A percentile compares a stretch with the other conserved stretches of the same genome.
Evolutionary conservation across 345 rosid genomes (phyloP).

Genomic region (Eucalyptus pumila): DNA sequence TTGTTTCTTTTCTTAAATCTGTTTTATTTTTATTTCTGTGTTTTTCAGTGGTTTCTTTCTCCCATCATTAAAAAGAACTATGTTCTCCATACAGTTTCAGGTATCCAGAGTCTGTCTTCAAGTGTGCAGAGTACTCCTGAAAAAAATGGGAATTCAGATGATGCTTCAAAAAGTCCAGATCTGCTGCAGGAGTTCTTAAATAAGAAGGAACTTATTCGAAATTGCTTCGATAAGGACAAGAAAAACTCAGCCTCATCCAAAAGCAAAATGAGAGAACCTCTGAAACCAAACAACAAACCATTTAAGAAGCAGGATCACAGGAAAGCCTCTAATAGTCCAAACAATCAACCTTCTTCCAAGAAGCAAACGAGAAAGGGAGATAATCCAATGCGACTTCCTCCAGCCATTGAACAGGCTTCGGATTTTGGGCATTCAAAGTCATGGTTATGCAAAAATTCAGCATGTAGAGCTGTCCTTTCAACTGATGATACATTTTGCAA

Average conservation of each 20-base stretch:
- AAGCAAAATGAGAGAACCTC: slow-evolving; percentile 54
- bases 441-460: slow-evolving; percentile 68
- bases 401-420: slow-evolving; percentile 22
- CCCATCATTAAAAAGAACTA: neutral
- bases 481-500: slow-evolving; percentile 72
- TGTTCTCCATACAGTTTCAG: slow-evolving; percentile 12
- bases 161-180: slow-evolving; percentile 53
- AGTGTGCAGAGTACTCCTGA: slow-evolving; percentile 52
- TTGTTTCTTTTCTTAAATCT: neutral
- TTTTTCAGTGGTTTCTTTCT: neutral
- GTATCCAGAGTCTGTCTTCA: slow-evolving; percentile 45
- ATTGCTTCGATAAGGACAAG: slow-evolving; percentile 35
- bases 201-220: slow-evolving; percentile 34
- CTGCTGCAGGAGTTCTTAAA: slow-evolving; percentile 47
- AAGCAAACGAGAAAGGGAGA: slow-evolving; percentile 66
- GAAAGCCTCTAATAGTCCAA: slow-evolving; percentile 22
- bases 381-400: slow-evolving; percentile 32
- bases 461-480: slow-evolving; percentile 52
- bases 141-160: slow-evolving; percentile 42
- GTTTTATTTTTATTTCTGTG: neutral
- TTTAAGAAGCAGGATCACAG: slow-evolving; percentile 54
- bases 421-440: slow-evolving; percentile 35
- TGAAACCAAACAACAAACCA: slow-evolving; percentile 27
- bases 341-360: slow-evolving; percentile 25
- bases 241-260: slow-evolving; percentile 42